Evolutionary conservation across 345 rosid genomes (phyloP).

Genomic region (Camelina neglecta): DNA sequence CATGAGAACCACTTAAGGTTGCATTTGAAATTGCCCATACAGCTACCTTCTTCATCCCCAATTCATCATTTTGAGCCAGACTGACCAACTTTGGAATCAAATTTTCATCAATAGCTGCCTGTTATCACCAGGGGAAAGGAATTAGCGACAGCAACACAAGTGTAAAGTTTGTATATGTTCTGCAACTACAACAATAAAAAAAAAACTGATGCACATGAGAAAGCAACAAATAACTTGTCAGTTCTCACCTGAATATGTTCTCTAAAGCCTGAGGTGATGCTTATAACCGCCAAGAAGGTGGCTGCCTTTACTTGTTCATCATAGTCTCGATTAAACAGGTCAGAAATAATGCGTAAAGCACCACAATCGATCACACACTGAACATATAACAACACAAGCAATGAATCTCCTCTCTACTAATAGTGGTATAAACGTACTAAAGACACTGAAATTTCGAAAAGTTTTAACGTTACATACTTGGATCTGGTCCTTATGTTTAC

Average conservation of each 20-base stretch:
- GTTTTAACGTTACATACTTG: conserved; percentile 43
- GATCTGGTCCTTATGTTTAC: conserved; percentile 70
- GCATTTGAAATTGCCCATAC: background rate
- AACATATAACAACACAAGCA: conserved; percentile 1
- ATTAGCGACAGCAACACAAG: background rate
- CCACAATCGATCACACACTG: background rate
- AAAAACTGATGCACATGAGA: too few relatives aligned
- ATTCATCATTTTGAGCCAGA: background rate
- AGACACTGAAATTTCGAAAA: too few relatives aligned
- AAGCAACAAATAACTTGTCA: background rate
- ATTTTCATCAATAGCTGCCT: background rate
- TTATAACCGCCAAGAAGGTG: background rate
- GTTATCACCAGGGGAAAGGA: background rate
- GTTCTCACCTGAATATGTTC: background rate
- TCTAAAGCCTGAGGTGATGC: background rate
- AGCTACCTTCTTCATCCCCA: background rate
- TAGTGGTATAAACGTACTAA: background rate
- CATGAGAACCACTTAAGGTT: background rate
- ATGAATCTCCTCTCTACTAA: background rate
- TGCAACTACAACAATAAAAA: too few relatives aligned
- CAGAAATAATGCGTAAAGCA: background rate
- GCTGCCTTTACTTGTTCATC: background rate
- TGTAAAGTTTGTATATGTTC: background rate
- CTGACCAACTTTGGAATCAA: background rate
- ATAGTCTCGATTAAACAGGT: background rate